phyloP scores from a whole-genome alignment of 495 filamentous ascomycete species.

The Xylona heveae region DNA sequence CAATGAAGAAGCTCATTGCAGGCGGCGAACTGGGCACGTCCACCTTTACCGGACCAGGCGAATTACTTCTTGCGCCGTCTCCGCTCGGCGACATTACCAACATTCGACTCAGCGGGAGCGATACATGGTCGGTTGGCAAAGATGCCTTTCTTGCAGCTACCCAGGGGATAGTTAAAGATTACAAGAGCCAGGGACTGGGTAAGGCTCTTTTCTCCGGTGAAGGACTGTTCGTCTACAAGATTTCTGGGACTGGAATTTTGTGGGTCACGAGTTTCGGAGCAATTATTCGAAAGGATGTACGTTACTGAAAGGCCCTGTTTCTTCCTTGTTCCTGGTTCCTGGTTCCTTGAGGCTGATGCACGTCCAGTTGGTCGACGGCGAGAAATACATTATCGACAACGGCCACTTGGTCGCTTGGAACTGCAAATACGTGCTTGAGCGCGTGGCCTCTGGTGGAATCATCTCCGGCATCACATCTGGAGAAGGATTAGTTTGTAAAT shows the following conservation, averaged over 20 bases:
- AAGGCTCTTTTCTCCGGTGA: conserved; percentile 91
- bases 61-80: conserved; percentile 62
- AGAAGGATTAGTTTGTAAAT: conserved; percentile 87
- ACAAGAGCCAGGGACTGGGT: conserved; percentile 66
- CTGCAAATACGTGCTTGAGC: conserved; percentile 76
- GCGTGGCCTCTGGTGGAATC: conserved; percentile 73
- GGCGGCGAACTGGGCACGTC: conserved; percentile 66
- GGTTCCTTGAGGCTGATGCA: not conserved
- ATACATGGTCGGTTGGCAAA: conserved; percentile 61
- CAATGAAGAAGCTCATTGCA: conserved; percentile 62
- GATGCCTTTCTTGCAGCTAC: conserved; percentile 66
- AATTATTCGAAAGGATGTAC: conserved; percentile 85
- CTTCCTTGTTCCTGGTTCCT: conserved; percentile 1
- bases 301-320: conserved; percentile 12
- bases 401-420: conserved; percentile 96
- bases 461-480: conserved; percentile 55
- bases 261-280: conserved; percentile 90
- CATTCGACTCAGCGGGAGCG: conserved; percentile 43
- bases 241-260: conserved; percentile 53
- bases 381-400: conserved; percentile 86
- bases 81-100: conserved; percentile 73
- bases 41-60: conserved; percentile 75
- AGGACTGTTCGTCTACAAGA: conserved; percentile 78
- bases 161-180: conserved; percentile 57
- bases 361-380: conserved; percentile 43